Evolutionary conservation across 441 rosid species (phyloP).

Genomic region (Flueggea neowawraea): DNA sequence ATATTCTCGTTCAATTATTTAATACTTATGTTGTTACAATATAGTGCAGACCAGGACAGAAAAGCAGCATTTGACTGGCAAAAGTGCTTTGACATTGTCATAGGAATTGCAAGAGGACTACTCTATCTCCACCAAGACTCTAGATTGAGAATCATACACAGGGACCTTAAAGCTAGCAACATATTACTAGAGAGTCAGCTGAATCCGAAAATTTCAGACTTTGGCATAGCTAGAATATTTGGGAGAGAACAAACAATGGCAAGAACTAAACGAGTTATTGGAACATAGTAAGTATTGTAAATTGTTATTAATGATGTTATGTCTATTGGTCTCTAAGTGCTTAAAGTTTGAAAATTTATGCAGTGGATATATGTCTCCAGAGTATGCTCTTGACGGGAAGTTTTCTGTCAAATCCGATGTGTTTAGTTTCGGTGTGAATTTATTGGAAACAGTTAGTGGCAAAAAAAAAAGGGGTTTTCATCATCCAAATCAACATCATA

Average conservation of each 20-base stretch:
- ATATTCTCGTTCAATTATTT: too few species aligned
- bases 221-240: constrained; percentile 39
- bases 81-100: constrained; percentile 16
- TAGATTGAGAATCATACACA: constrained; percentile 23
- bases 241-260: constrained; percentile 30
- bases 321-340: constrained; percentile 10
- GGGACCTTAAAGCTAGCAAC: too few species aligned
- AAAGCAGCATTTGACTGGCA: constrained; percentile 15
- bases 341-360: too few species aligned
- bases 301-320: background rate
- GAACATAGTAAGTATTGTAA: constrained; percentile 38
- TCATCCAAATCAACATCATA: too few species aligned
- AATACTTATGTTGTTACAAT: too few species aligned
- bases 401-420: too few species aligned
- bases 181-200: constrained; percentile 33
- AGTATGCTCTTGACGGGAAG: too few species aligned
- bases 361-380: too few species aligned
- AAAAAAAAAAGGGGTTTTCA: too few species aligned
- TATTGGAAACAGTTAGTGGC: too few species aligned
- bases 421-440: too few species aligned
- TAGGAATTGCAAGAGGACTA: constrained; percentile 40
- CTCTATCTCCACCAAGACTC: constrained; percentile 38
- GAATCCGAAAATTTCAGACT: constrained; percentile 47
- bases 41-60: constrained; percentile 21
- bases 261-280: constrained; percentile 39